phyloP scores from a whole-genome alignment of 495 filamentous ascomycete species.

The Bacidia rubella region DNA sequence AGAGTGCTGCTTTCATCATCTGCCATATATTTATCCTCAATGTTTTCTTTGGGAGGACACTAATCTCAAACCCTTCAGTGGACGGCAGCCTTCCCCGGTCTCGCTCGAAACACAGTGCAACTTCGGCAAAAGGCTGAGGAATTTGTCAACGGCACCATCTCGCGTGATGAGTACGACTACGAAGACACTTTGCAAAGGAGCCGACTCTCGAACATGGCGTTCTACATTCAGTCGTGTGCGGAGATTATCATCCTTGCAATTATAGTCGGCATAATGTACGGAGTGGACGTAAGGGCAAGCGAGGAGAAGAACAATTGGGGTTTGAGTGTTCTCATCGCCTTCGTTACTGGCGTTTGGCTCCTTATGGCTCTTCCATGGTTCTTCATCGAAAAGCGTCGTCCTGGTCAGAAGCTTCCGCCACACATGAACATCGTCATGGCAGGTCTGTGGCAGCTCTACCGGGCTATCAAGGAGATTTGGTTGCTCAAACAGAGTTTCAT shows the following conservation, averaged over 20 bases:
- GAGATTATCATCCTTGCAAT: slow-evolving; percentile 48
- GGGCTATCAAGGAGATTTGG: slow-evolving; percentile 46
- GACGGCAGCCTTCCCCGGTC: slow-evolving; percentile 50
- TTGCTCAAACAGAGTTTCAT: slow-evolving; percentile 48
- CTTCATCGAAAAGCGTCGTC: slow-evolving; percentile 45
- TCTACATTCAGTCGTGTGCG: slow-evolving; percentile 46
- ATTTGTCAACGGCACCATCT: slow-evolving; percentile 38
- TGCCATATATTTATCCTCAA: not conserved
- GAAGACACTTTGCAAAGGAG: slow-evolving; percentile 50
- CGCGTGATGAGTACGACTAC: slow-evolving; percentile 44
- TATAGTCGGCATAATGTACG: slow-evolving; percentile 52
- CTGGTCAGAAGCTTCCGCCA: slow-evolving; percentile 38
- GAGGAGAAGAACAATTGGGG: slow-evolving; percentile 51
- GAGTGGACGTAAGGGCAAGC: slow-evolving; percentile 42
- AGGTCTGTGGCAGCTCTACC: slow-evolving; percentile 44
- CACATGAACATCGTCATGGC: slow-evolving; percentile 36
- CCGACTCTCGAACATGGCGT: slow-evolving; percentile 44
- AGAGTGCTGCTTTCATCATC: no score
- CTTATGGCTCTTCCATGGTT: slow-evolving; percentile 50
- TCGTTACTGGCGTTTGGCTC: slow-evolving; percentile 49
- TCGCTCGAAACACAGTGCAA: slow-evolving; percentile 43
- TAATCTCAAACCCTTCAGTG: no score
- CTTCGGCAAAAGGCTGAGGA: slow-evolving; percentile 39
- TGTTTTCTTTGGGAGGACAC: no score
- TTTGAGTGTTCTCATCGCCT: slow-evolving; percentile 48